Conservation (phyloP, 2,329 filamentous ascomycete genomes). For the Venturia effusa region DNA sequence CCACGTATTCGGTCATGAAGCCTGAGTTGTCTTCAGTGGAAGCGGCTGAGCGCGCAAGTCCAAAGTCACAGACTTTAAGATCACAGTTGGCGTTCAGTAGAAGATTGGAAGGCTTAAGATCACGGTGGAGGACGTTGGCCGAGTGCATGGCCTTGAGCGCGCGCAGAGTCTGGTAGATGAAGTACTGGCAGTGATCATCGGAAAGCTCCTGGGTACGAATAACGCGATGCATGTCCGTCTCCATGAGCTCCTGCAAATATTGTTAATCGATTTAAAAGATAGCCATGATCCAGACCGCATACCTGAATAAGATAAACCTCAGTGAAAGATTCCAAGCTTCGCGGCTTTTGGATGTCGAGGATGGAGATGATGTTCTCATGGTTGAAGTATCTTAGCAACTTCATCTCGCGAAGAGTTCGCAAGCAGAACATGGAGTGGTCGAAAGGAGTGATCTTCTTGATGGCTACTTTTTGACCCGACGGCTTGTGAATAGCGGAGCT, state of each 20-base stretch:
- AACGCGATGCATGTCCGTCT: slow-evolving; percentile 98
- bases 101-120: slow-evolving; percentile 94
- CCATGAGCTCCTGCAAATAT: slow-evolving; percentile 84
- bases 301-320: slow-evolving; percentile 99
- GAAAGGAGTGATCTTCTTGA: slow-evolving; percentile 99
- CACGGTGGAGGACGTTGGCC: slow-evolving; percentile 92
- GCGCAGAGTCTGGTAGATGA: slow-evolving; percentile 98
- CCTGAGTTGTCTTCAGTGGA: slow-evolving; percentile 99
- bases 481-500: slow-evolving; percentile 98
- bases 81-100: slow-evolving; percentile 98
- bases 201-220: slow-evolving; percentile 98
- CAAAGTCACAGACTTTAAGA: slow-evolving; percentile 97
- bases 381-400: slow-evolving; percentile 96
- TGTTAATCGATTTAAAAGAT: neutral
- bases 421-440: slow-evolving; percentile 99
- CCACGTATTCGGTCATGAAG: slow-evolving; percentile 99
- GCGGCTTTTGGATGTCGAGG: slow-evolving; percentile 94
- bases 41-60: slow-evolving; percentile 85
- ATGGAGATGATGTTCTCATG: slow-evolving; percentile 99
- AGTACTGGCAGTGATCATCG: slow-evolving; percentile 99
- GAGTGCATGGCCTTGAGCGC: slow-evolving; percentile 99
- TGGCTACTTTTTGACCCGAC: slow-evolving; percentile 94
- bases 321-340: slow-evolving; percentile 90
- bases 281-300: neutral
- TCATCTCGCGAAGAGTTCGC: slow-evolving; percentile 96